A percentile compares a stretch with the other conserved stretches of the same genome.
Evolutionary conservation across 2,329 filamentous ascomycete species (phyloP).

Genomic region (Chalaropsis thielavioides): DNA sequence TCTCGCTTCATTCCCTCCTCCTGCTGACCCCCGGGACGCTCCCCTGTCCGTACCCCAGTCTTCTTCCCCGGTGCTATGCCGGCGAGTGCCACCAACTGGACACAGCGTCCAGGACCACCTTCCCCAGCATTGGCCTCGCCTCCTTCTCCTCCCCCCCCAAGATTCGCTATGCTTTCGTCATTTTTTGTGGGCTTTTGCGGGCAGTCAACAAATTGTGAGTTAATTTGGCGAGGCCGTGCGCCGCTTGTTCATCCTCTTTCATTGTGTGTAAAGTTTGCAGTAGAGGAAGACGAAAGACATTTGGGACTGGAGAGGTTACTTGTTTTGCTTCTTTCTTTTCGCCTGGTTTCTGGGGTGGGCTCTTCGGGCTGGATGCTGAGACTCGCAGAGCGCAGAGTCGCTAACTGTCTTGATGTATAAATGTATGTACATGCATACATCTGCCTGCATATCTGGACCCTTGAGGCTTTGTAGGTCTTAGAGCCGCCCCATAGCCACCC

Average conservation of each 20-base stretch:
- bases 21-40: background rate
- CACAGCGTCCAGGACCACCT: background rate
- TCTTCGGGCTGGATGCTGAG: too few relatives aligned
- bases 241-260: background rate
- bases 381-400: too few relatives aligned
- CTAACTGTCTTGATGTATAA: too few relatives aligned
- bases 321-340: background rate
- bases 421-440: too few relatives aligned
- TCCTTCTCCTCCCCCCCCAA: background rate
- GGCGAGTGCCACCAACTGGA: background rate
- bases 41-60: background rate
- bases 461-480: background rate
- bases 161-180: background rate
- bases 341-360: too few relatives aligned
- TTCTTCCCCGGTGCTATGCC: conserved; percentile 1
- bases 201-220: background rate
- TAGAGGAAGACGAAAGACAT: background rate
- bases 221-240: background rate
- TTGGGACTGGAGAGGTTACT: background rate
- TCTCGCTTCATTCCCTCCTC: background rate
- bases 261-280: background rate
- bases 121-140: background rate
- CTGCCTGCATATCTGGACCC: too few relatives aligned
- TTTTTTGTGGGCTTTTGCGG: background rate
- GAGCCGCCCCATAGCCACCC: background rate